These are phyloP conservation scores for Oxyria digyna DNA, from an alignment of 148 eudicot species.

Conservation along the genomic window DNA sequence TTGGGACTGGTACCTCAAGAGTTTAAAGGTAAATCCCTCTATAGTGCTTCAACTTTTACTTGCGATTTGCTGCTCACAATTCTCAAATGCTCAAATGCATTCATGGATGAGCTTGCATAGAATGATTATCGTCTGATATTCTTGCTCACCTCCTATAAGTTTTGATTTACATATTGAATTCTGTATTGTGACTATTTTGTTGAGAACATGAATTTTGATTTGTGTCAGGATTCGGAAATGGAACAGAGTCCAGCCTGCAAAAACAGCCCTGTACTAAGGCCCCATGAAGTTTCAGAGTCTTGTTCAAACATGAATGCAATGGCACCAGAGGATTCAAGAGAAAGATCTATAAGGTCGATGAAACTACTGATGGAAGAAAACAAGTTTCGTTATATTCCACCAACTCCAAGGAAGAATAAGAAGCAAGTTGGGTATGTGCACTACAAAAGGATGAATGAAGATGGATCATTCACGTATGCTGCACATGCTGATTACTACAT, in stretches of 20 bases:
- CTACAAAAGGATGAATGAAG: conserved; percentile 44
- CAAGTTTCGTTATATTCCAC: conserved; percentile 61
- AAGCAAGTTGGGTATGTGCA: conserved; percentile 45
- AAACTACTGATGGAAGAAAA: conserved; percentile 71
- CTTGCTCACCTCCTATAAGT: no score
- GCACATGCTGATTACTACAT: conserved; percentile 85
- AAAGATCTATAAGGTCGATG: conserved; percentile 37
- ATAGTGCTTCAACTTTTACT: neutral
- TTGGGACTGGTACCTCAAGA: conserved; percentile 43
- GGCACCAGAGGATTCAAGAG: neutral
- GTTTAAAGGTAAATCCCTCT: conserved; percentile 35
- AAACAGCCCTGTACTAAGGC: no score
- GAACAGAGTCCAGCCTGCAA: no score
- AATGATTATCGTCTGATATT: no score
- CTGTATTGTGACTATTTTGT: no score
- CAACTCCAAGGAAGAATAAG: conserved; percentile 42
- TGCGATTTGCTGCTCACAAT: neutral
- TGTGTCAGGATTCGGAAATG: no score
- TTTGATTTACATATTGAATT: no score
- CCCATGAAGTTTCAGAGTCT: no score
- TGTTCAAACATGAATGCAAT: neutral
- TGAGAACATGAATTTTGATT: no score
- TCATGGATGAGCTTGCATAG: no score
- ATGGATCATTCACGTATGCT: conserved; percentile 38
- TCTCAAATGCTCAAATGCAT: no score